Conservation (phyloP, 2,329 filamentous ascomycete species). For the Periglandula ipomoeae region DNA sequence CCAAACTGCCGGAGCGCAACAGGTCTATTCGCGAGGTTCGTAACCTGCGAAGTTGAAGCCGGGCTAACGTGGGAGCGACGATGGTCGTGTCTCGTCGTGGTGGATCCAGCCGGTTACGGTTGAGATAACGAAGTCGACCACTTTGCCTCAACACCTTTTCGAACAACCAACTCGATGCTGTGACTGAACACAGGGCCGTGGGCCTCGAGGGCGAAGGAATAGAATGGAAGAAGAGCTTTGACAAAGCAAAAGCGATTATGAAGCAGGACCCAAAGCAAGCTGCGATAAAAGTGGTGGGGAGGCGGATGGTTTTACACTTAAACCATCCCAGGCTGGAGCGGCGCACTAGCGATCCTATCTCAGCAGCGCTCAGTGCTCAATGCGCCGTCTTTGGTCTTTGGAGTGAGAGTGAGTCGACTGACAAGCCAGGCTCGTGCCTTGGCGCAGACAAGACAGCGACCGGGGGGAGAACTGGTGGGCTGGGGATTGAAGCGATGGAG, state of each 20-base stretch:
- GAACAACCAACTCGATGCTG: slow-evolving; percentile 5
- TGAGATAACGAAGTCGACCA: not conserved
- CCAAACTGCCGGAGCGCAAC: not conserved
- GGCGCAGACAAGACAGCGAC: slow-evolving; percentile 4
- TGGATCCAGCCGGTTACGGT: not conserved
- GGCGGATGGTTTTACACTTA: slow-evolving; percentile 9
- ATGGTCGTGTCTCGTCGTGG: slow-evolving; percentile 2
- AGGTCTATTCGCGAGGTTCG: not conserved
- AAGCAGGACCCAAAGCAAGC: not conserved
- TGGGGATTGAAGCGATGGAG: slow-evolving; percentile 1
- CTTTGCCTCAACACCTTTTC: slow-evolving; percentile 2
- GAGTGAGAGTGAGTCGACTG: not conserved
- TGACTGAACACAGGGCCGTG: slow-evolving; percentile 3
- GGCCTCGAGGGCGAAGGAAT: slow-evolving; percentile 4
- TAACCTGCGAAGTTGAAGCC: not conserved
- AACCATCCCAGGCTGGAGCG: not conserved
- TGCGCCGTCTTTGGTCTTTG: not conserved
- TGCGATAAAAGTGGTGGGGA: slow-evolving; percentile 5
- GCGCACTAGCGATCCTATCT: not conserved
- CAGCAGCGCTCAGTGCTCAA: not conserved
- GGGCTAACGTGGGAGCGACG: not conserved
- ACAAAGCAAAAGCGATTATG: slow-evolving; percentile 1
- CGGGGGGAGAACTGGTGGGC: slow-evolving; percentile 2
- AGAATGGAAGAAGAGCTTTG: not conserved
- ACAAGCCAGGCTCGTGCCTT: slow-evolving; percentile 4